These are phyloP conservation scores for Apiotrichum gracile DNA, from an alignment of 1,284 basidiomycete species.

Conservation along the genomic window DNA sequence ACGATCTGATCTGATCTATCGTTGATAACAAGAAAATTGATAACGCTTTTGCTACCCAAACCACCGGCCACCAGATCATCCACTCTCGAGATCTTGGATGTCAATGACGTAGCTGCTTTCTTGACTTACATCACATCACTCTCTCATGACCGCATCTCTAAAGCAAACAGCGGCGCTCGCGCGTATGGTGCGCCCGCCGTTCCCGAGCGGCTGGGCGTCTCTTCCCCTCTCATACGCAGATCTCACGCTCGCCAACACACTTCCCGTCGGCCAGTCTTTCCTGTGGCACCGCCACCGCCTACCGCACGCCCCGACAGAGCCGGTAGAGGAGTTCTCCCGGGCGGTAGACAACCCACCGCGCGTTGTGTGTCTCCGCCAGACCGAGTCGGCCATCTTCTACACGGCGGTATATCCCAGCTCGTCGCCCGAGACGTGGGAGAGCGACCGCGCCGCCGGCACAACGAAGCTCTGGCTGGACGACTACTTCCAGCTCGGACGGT, in stretches of 20 bases:
- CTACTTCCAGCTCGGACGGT: slow-evolving; percentile 71
- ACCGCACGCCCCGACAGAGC: slow-evolving; percentile 8
- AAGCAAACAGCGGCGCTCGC: background rate
- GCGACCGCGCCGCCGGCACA: slow-evolving; percentile 52
- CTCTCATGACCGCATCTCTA: no score
- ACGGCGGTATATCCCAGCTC: slow-evolving; percentile 62
- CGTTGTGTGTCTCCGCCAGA: slow-evolving; percentile 74
- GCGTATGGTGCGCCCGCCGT: slow-evolving; percentile 22
- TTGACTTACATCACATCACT: no score
- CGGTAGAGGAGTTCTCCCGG: slow-evolving; percentile 39
- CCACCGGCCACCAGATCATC: no score
- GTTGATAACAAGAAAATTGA: no score
- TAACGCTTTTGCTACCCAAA: no score
- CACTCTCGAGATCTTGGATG: no score
- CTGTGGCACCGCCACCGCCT: slow-evolving; percentile 36
- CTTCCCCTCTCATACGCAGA: slow-evolving; percentile 28
- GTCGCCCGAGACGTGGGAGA: no score
- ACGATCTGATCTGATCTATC: no score
- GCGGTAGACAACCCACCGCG: slow-evolving; percentile 49
- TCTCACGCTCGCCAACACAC: slow-evolving; percentile 40
- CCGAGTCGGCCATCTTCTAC: slow-evolving; percentile 62
- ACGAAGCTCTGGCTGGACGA: slow-evolving; percentile 72
- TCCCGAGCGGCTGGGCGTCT: slow-evolving; percentile 35
- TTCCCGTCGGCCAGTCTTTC: slow-evolving; percentile 46
- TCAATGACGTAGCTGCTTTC: no score